Percentiles rank a stretch among this genome's conserved stretches.
phyloP scores from a whole-genome alignment of 179 eudicot genomes.

The Gypsophila paniculata region DNA sequence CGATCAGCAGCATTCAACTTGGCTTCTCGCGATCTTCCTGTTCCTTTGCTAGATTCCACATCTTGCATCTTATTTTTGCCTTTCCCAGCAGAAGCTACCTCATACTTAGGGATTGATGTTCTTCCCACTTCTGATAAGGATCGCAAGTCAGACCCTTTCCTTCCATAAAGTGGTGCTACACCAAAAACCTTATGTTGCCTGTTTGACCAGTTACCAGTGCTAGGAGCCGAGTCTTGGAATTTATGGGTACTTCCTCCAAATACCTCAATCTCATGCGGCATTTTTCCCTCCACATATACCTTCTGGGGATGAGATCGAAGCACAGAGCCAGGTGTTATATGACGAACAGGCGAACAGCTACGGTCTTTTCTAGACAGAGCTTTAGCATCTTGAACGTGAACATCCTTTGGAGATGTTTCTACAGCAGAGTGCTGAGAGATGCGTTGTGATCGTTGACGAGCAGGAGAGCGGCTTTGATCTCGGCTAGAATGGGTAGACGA shows the following conservation, averaged over 20 bases:
- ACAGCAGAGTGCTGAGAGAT: slow-evolving; percentile 34
- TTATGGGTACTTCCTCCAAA: slow-evolving; percentile 24
- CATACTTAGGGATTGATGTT: slow-evolving; percentile 19
- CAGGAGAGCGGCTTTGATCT: slow-evolving; percentile 51
- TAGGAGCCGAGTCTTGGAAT: slow-evolving; percentile 23
- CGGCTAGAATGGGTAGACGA: slow-evolving; percentile 52
- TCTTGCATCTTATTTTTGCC: slow-evolving; percentile 45
- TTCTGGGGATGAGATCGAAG: slow-evolving; percentile 34
- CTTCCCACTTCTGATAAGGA: slow-evolving; percentile 22
- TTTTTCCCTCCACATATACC: slow-evolving; percentile 31
- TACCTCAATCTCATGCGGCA: slow-evolving; percentile 23
- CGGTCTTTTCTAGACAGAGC: slow-evolving; percentile 26
- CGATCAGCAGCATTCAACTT: slow-evolving; percentile 23
- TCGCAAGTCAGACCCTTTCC: slow-evolving; percentile 26
- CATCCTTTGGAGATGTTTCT: slow-evolving; percentile 34
- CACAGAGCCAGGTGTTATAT: slow-evolving; percentile 25
- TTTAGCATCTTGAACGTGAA: slow-evolving; percentile 25
- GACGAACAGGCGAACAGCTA: slow-evolving; percentile 44
- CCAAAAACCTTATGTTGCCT: slow-evolving; percentile 31
- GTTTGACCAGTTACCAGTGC: slow-evolving; percentile 20
- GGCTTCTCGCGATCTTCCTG: slow-evolving; percentile 28
- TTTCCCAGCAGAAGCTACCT: slow-evolving; percentile 33
- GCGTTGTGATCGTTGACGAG: slow-evolving; percentile 34
- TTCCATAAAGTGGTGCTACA: slow-evolving; percentile 28
- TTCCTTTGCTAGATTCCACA: slow-evolving; percentile 27